Percentiles rank a stretch among this genome's conserved stretches.
These are phyloP conservation scores for Lumnitzera littorea DNA, from an alignment of 345 rosid genomes.

Conservation along the genomic window DNA sequence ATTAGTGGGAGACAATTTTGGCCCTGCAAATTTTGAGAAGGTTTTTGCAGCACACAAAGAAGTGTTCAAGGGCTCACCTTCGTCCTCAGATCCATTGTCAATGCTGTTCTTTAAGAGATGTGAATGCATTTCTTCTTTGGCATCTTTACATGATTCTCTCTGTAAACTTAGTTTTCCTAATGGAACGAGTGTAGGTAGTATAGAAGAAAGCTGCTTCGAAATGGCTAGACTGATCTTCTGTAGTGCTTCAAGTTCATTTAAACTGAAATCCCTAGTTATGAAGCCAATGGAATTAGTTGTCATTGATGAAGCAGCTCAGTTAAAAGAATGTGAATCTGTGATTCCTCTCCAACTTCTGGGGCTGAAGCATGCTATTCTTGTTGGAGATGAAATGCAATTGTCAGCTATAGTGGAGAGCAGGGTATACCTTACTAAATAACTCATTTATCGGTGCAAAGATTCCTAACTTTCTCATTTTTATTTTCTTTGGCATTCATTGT, in stretches of 20 bases:
- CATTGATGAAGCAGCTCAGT: conserved; percentile 12
- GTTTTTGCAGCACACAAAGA: conserved; percentile 15
- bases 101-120: not conserved
- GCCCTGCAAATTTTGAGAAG: conserved; percentile 17
- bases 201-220: not conserved
- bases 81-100: not conserved
- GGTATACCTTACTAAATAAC: conserved; percentile 1
- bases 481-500: not conserved
- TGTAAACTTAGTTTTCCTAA: not conserved
- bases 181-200: not conserved
- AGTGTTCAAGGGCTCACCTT: no score
- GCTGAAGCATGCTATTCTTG: conserved; percentile 6
- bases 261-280: not conserved
- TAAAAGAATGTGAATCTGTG: conserved; percentile 11
- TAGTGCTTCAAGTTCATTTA: conserved; percentile 6
- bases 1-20: conserved; percentile 10
- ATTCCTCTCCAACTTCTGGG: conserved; percentile 8
- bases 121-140: not conserved
- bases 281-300: conserved; percentile 3
- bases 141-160: conserved; percentile 5
- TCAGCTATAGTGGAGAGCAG: conserved; percentile 11
- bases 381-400: conserved; percentile 9
- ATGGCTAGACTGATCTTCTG: conserved; percentile 6
- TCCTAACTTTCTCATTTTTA: not conserved
- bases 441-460: not conserved